A percentile compares a stretch with the other conserved stretches of the same genome.
These are phyloP conservation scores for Aspergillus panamensis DNA, from an alignment of 495 filamentous ascomycete genomes.

Conservation along the genomic window DNA sequence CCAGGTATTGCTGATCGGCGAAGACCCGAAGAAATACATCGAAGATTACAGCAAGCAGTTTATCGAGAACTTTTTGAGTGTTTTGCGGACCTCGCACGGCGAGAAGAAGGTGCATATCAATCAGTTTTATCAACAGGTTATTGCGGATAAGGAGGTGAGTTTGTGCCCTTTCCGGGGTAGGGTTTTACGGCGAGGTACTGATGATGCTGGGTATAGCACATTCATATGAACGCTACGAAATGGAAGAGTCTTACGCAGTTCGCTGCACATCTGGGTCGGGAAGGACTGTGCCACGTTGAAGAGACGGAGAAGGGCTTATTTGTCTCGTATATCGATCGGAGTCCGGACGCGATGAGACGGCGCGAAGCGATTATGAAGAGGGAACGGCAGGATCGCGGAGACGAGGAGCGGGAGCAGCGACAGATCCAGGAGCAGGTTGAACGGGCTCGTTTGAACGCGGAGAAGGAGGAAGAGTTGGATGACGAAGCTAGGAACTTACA, in stretches of 20 bases:
- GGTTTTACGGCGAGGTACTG: constrained; percentile 1
- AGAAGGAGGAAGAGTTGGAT: constrained; percentile 44
- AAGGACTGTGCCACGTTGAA: constrained; percentile 81
- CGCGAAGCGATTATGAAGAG: constrained; percentile 77
- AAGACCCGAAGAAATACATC: constrained; percentile 76
- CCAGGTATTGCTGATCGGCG: constrained; percentile 78
- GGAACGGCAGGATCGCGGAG: constrained; percentile 80
- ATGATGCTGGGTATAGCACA: constrained; percentile 53
- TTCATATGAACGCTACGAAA: constrained; percentile 89
- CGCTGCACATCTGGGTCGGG: constrained; percentile 74
- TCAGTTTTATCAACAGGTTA: constrained; percentile 84
- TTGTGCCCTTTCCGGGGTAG: neutral
- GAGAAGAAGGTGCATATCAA: constrained; percentile 84
- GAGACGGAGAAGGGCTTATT: constrained; percentile 84
- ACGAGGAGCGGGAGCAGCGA: constrained; percentile 82
- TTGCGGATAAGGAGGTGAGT: constrained; percentile 37
- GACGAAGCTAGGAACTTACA: constrained; percentile 51
- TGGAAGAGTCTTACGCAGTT: constrained; percentile 87
- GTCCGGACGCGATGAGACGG: constrained; percentile 73
- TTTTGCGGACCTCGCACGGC: constrained; percentile 74
- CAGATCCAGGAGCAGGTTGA: constrained; percentile 76
- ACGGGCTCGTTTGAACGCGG: constrained; percentile 54
- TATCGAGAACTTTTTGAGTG: constrained; percentile 69
- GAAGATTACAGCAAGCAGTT: constrained; percentile 75
- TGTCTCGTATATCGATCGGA: constrained; percentile 87